Conservation (phyloP, 805 yeast genomes). For the Groenewaldozyma salmanticensis region DNA sequence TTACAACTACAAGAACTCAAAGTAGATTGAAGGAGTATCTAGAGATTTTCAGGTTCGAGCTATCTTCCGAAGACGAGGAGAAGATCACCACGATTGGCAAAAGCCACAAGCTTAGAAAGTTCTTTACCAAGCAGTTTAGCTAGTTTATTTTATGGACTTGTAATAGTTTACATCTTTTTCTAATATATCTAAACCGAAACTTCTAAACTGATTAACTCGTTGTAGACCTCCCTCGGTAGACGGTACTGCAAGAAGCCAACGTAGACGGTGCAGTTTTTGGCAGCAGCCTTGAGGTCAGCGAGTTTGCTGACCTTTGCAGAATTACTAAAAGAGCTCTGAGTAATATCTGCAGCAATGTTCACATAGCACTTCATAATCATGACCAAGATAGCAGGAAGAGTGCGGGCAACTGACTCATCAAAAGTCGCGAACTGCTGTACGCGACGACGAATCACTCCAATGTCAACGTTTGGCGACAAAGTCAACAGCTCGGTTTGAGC, state of each 20-base stretch:
- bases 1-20: constrained; percentile 51
- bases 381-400: constrained; percentile 68
- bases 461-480: constrained; percentile 33
- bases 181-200: constrained; percentile 7
- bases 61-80: constrained; percentile 35
- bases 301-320: constrained; percentile 45
- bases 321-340: constrained; percentile 33
- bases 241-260: constrained; percentile 41
- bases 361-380: constrained; percentile 74
- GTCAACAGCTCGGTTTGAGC: constrained; percentile 62
- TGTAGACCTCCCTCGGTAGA: constrained; percentile 51
- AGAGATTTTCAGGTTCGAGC: constrained; percentile 40
- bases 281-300: constrained; percentile 46
- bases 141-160: neutral
- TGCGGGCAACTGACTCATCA: constrained; percentile 65
- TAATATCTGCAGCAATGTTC: constrained; percentile 36
- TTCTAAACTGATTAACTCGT: constrained; percentile 58
- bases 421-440: constrained; percentile 59
- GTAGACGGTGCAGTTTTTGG: constrained; percentile 84
- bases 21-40: constrained; percentile 44
- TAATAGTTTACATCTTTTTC: neutral
- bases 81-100: constrained; percentile 18
- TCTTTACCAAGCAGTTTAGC: neutral
- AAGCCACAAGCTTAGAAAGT: neutral
- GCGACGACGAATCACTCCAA: constrained; percentile 49